phyloP scores from a whole-genome alignment of 2,329 filamentous ascomycete genomes.

The Pseudogymnoascus pannorum region DNA sequence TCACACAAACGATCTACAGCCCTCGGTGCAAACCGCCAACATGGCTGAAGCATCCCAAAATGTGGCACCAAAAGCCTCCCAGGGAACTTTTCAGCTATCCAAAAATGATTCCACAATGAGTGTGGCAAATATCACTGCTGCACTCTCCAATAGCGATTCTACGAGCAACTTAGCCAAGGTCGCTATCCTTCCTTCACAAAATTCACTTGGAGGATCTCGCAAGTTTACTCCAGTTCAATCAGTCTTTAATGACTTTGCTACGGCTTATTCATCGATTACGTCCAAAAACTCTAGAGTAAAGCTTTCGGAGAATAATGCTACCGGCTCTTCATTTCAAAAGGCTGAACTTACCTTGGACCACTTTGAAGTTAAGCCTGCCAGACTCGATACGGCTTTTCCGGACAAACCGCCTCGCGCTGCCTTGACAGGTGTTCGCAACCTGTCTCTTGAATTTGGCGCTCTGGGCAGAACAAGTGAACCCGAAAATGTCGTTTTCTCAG shows the following conservation, averaged over 20 bases:
- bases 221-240: slow-evolving; percentile 19
- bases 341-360: neutral
- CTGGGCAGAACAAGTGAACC: neutral
- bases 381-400: neutral
- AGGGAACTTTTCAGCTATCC: neutral
- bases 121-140: neutral
- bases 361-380: neutral
- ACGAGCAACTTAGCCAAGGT: neutral
- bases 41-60: neutral
- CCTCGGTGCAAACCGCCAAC: neutral
- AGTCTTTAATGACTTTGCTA: slow-evolving; percentile 24
- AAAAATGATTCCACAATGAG: neutral
- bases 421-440: neutral
- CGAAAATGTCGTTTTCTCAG: neutral
- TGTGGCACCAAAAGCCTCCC: neutral
- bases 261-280: slow-evolving; percentile 25
- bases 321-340: neutral
- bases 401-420: neutral
- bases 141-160: neutral
- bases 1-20: neutral
- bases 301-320: neutral
- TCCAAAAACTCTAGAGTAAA: slow-evolving; percentile 20
- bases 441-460: neutral
- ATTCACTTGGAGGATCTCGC: neutral
- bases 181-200: neutral